Evolutionary conservation across 2,329 filamentous ascomycete species (phyloP).

Genomic region (Alternaria sp.): DNA sequence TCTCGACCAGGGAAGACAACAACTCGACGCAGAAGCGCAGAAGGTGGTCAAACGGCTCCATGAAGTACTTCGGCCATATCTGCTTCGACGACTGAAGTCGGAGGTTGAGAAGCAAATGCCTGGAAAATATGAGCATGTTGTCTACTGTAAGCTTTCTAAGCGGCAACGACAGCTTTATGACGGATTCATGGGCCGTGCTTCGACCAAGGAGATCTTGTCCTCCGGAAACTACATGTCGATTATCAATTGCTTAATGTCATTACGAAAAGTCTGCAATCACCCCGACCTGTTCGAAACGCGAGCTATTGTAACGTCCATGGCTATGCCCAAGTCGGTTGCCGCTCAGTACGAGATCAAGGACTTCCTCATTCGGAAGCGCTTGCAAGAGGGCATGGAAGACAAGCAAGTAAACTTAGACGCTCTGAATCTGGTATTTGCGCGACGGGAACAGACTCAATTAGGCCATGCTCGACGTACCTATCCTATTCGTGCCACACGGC

Average conservation of each 20-base stretch:
- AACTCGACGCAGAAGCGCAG: slow-evolving; percentile 93
- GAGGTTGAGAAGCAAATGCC: slow-evolving; percentile 99
- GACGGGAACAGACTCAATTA: slow-evolving; percentile 68
- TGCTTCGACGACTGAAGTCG: slow-evolving; percentile 88
- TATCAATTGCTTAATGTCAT: slow-evolving; percentile 97
- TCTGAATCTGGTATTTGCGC: slow-evolving; percentile 79
- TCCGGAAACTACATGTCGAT: slow-evolving; percentile 97
- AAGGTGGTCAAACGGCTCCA: slow-evolving; percentile 93
- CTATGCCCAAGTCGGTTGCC: slow-evolving; percentile 81
- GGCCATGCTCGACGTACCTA: slow-evolving; percentile 57
- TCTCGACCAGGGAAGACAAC: slow-evolving; percentile 89
- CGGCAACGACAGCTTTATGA: slow-evolving; percentile 96
- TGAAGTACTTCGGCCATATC: slow-evolving; percentile 89
- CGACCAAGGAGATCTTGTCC: slow-evolving; percentile 86
- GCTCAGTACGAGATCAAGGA: slow-evolving; percentile 79
- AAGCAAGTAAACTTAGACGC: slow-evolving; percentile 75
- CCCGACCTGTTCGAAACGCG: slow-evolving; percentile 96
- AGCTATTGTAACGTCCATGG: slow-evolving; percentile 95
- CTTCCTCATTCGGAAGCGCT: slow-evolving; percentile 70
- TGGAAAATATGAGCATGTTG: slow-evolving; percentile 95
- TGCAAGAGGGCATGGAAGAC: slow-evolving; percentile 71
- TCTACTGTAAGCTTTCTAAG: slow-evolving; percentile 94
- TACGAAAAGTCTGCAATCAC: slow-evolving; percentile 98
- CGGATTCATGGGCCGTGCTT: slow-evolving; percentile 89
- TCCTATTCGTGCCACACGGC: slow-evolving; percentile 69